Evolutionary conservation across 2,329 filamentous ascomycete genomes (phyloP).

Genomic region (Pestalotiopsis sp.): DNA sequence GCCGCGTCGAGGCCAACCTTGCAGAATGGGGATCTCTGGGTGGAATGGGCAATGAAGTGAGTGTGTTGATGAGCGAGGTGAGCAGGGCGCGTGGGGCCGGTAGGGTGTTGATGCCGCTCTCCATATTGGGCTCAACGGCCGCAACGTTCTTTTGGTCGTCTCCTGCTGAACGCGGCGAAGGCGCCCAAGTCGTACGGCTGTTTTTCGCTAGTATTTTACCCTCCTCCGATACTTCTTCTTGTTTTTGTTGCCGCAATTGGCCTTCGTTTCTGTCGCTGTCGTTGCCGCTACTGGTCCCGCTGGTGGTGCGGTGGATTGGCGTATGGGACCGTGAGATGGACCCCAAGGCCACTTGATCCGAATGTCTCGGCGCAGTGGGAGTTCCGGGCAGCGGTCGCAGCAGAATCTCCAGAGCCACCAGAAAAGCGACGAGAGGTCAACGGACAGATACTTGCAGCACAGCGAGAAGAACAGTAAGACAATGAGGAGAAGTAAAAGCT

Average conservation of each 20-base stretch:
- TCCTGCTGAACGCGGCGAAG: not conserved
- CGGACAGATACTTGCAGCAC: not conserved
- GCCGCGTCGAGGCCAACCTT: not conserved
- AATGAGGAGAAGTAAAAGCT: not conserved
- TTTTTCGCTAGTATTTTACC: not conserved
- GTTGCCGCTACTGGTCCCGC: not conserved
- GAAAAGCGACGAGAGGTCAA: no score
- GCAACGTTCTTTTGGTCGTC: not conserved
- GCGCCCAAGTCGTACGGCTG: not conserved
- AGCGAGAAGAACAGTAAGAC: not conserved
- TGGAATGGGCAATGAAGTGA: constrained; percentile 32
- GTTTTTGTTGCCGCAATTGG: not conserved
- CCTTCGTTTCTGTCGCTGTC: not conserved
- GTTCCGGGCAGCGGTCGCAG: no score
- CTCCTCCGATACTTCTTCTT: not conserved
- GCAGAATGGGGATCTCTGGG: constrained; percentile 14
- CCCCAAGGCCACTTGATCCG: no score
- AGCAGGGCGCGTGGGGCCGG: constrained; percentile 46
- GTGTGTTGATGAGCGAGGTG: constrained; percentile 48
- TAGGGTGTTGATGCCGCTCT: constrained; percentile 27
- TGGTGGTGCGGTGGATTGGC: not conserved
- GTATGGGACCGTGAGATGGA: not conserved
- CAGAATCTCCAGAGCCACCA: no score
- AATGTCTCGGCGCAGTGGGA: not conserved
- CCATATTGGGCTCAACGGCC: not conserved